phyloP scores from a whole-genome alignment of 805 yeast species.

The Starmerella stellata region DNA sequence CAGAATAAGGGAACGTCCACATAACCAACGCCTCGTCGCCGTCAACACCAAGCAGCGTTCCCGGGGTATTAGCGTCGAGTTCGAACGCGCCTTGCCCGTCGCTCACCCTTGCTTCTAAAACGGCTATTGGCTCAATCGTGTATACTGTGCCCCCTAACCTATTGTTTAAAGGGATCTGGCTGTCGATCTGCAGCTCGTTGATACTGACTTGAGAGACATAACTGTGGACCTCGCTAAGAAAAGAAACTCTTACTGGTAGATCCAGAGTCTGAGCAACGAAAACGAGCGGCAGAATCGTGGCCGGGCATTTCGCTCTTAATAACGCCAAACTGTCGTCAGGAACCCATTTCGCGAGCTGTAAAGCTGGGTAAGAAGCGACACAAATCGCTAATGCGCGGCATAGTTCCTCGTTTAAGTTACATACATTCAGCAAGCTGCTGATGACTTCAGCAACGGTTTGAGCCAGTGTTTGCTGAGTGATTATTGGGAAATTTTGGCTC shows the following conservation, averaged over 20 bases:
- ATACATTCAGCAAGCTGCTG: slow-evolving; percentile 6
- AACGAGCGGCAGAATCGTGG: slow-evolving; percentile 40
- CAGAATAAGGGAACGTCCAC: slow-evolving; percentile 57
- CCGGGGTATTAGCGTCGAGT: slow-evolving; percentile 43
- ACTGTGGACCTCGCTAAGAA: slow-evolving; percentile 39
- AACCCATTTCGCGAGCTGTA: slow-evolving; percentile 31
- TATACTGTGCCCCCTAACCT: slow-evolving; percentile 28
- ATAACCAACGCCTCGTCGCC: slow-evolving; percentile 30
- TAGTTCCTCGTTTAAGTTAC: slow-evolving; percentile 11
- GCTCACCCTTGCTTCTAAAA: slow-evolving; percentile 41
- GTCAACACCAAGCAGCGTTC: slow-evolving; percentile 38
- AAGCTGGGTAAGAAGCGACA: slow-evolving; percentile 30
- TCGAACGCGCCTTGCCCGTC: slow-evolving; percentile 29
- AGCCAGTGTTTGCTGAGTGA: slow-evolving; percentile 3
- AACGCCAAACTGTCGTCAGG: slow-evolving; percentile 33
- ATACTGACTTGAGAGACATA: slow-evolving; percentile 28
- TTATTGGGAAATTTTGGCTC: background rate
- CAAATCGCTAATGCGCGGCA: slow-evolving; percentile 26
- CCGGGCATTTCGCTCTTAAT: slow-evolving; percentile 59
- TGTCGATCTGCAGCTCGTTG: slow-evolving; percentile 22
- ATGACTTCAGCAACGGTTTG: slow-evolving; percentile 18
- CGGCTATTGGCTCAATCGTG: slow-evolving; percentile 24
- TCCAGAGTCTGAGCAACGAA: slow-evolving; percentile 8
- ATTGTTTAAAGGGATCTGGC: slow-evolving; percentile 21
- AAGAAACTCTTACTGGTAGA: slow-evolving; percentile 24